Evolutionary conservation across 306 rosid genomes (phyloP).

Genomic region (Mucuna pruriens): DNA sequence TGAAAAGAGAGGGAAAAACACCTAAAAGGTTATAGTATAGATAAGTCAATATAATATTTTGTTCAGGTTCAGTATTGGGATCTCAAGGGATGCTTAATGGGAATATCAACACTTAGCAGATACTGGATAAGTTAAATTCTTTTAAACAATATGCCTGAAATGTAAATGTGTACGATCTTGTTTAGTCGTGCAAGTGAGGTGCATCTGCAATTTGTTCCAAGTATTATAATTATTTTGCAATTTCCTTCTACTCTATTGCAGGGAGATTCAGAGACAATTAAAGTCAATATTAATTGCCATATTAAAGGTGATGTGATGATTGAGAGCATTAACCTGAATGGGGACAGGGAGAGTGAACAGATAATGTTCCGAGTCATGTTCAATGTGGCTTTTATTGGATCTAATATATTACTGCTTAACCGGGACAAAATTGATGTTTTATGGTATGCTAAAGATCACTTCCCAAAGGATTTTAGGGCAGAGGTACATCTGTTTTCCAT

Average conservation of each 20-base stretch:
- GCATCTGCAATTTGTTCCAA: background rate
- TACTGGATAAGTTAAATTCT: background rate
- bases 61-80: too few species aligned
- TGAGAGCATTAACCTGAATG: conserved; percentile 64
- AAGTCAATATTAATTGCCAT: conserved; percentile 66
- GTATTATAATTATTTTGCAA: conserved; percentile 20
- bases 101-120: too few species aligned
- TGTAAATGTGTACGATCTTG: background rate
- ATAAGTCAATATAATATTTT: too few species aligned
- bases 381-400: conserved; percentile 72
- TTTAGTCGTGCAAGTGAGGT: background rate
- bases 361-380: conserved; percentile 75
- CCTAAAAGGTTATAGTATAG: too few species aligned
- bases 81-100: too few species aligned
- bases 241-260: conserved; percentile 40
- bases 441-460: conserved; percentile 69
- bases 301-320: conserved; percentile 79
- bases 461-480: conserved; percentile 69
- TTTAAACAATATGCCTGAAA: background rate
- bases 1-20: too few species aligned
- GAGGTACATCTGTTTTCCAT: conserved; percentile 59
- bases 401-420: conserved; percentile 68
- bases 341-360: conserved; percentile 57
- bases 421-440: conserved; percentile 70
- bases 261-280: conserved; percentile 68